A percentile compares a stretch with the other conserved stretches of the same genome.
phyloP scores from a whole-genome alignment of 148 eudicot genomes.

The Chenopodium album region DNA sequence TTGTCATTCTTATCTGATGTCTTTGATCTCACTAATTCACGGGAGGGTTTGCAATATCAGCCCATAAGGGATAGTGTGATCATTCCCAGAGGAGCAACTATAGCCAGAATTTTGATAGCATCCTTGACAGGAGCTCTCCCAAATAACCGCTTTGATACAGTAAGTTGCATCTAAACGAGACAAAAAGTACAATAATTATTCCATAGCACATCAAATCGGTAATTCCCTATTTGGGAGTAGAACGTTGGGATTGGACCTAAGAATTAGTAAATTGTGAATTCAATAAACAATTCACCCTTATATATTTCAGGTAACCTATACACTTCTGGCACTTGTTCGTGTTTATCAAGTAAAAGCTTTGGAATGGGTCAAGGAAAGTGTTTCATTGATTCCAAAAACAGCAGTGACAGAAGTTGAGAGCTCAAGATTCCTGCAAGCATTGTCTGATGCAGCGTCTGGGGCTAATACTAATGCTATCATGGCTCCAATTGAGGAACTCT shows the following conservation, averaged over 20 bases:
- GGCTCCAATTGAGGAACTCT: constrained; percentile 81
- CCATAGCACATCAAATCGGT: too few relatives aligned
- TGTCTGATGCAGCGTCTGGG: constrained; percentile 78
- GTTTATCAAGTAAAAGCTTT: constrained; percentile 62
- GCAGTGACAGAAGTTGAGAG: constrained; percentile 82
- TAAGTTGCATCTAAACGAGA: constrained; percentile 19
- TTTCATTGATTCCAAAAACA: constrained; percentile 69
- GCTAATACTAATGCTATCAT: constrained; percentile 48
- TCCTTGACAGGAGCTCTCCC: constrained; percentile 94
- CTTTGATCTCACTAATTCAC: constrained; percentile 74
- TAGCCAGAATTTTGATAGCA: constrained; percentile 85
- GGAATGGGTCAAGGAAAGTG: constrained; percentile 81
- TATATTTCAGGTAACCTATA: constrained; percentile 67
- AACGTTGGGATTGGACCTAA: neutral
- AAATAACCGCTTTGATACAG: constrained; percentile 83
- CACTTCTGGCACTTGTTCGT: constrained; percentile 66
- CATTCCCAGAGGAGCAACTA: constrained; percentile 73
- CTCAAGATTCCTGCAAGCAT: constrained; percentile 70
- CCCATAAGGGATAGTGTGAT: constrained; percentile 75
- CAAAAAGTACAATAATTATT: constrained; percentile 2
- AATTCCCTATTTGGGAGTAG: neutral
- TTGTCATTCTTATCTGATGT: constrained; percentile 85
- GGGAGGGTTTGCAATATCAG: constrained; percentile 49
- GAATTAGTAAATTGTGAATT: neutral
- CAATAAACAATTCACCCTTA: neutral